Conservation (phyloP, 2,329 filamentous ascomycete species). For the Trichoderma lentiforme region DNA sequence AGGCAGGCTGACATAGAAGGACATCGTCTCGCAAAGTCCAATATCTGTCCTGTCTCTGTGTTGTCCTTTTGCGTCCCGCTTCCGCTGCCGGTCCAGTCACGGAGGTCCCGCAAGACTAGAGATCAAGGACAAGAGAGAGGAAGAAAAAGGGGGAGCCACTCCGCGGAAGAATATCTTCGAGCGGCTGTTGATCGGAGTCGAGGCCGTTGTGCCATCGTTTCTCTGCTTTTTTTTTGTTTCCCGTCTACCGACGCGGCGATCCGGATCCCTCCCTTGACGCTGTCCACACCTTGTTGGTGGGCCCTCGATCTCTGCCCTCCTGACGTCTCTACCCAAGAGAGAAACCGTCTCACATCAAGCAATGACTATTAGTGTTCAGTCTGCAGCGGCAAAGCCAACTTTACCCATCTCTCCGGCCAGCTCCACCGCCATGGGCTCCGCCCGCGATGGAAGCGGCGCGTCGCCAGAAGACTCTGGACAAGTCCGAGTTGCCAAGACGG, state of each 20-base stretch:
- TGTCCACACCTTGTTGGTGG: neutral
- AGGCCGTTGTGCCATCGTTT: neutral
- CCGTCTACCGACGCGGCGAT: neutral
- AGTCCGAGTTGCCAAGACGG: neutral
- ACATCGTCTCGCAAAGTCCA: neutral
- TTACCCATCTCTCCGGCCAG: constrained; percentile 17
- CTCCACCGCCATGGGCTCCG: constrained; percentile 16
- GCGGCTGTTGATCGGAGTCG: neutral
- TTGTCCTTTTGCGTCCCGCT: neutral
- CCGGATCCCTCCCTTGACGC: neutral
- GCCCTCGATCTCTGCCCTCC: neutral
- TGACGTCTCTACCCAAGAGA: neutral
- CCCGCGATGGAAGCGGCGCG: constrained; percentile 9
- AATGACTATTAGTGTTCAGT: constrained; percentile 13
- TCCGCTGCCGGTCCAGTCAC: constrained; percentile 1
- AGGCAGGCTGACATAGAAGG: neutral
- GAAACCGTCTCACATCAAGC: neutral
- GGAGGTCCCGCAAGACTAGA: constrained; percentile 1
- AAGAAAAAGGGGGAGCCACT: neutral
- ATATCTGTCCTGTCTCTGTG: neutral
- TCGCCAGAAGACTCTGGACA: constrained; percentile 2
- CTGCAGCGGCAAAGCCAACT: constrained; percentile 9
- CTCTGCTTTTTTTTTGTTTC: neutral
- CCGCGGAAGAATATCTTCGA: neutral
- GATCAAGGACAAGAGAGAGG: neutral